A percentile compares a stretch with the other conserved stretches of the same genome.
Conservation (phyloP, 75 land plant species). For the Cupressus sempervirens region DNA sequence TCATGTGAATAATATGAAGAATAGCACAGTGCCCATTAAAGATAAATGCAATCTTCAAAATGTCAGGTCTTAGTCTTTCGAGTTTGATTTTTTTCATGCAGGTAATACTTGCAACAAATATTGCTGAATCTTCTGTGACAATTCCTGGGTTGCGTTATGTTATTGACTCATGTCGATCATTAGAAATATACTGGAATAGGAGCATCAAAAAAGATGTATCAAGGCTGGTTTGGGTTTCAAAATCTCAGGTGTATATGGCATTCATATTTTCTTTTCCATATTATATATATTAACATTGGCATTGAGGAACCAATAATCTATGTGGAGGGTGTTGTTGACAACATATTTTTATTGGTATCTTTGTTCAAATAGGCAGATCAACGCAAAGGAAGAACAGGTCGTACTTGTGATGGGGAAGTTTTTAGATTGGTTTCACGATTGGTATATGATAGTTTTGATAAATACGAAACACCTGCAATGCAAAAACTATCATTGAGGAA, state of each 20-base stretch:
- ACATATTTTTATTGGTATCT: not conserved
- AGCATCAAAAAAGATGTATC: conserved; percentile 40
- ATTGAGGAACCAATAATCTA: not conserved
- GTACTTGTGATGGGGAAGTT: conserved; percentile 86
- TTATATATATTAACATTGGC: not conserved
- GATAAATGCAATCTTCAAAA: not conserved
- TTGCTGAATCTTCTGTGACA: conserved; percentile 95
- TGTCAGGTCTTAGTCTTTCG: not conserved
- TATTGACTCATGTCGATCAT: conserved; percentile 81
- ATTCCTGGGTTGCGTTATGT: conserved; percentile 75
- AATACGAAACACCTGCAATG: conserved; percentile 66
- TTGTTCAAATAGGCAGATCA: conserved; percentile 65
- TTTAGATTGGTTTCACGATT: conserved; percentile 60
- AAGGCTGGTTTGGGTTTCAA: conserved; percentile 79
- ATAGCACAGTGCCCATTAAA: not conserved
- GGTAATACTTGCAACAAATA: conserved; percentile 89
- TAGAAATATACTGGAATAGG: conserved; percentile 78
- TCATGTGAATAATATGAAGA: not conserved
- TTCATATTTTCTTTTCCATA: not conserved
- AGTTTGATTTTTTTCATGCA: conserved; percentile 18
- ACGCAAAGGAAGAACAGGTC: conserved; percentile 85
- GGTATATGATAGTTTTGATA: conserved; percentile 40
- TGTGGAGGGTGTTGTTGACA: not conserved
- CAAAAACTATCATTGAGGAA: conserved; percentile 67
- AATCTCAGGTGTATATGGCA: conserved; percentile 62